phyloP scores from a whole-genome alignment of 805 yeast genomes.

The Saccharomycopsis olivae region DNA sequence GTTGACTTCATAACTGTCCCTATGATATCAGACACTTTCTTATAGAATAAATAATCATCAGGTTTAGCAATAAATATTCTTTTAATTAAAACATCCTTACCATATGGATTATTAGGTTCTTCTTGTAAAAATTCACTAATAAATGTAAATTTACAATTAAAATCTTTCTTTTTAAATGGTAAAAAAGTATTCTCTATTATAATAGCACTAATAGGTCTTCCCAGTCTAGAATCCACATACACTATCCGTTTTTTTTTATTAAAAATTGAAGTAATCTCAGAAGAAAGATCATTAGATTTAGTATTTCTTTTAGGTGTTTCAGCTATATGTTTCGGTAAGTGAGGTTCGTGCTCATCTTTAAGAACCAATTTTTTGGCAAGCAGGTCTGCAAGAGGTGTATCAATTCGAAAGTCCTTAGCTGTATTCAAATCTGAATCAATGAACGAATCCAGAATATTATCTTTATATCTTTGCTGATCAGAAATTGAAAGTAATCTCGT shows the following conservation, averaged over 20 bases:
- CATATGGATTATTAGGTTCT: background rate
- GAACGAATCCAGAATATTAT: no score
- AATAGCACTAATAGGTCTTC: background rate
- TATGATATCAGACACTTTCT: constrained; percentile 7
- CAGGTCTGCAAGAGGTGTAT: no score
- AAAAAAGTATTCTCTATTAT: background rate
- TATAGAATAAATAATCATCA: constrained; percentile 11
- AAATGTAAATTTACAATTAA: constrained; percentile 15
- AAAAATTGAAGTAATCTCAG: constrained; percentile 1
- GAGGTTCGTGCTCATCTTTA: no score
- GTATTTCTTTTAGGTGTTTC: no score
- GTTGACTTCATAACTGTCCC: constrained; percentile 1
- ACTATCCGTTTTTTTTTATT: background rate
- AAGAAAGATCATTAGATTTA: no score
- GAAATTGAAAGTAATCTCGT: background rate
- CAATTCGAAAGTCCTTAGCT: no score
- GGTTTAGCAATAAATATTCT: constrained; percentile 8
- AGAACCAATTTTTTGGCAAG: no score
- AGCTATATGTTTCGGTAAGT: no score
- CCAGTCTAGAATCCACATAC: constrained; percentile 10
- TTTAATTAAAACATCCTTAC: background rate
- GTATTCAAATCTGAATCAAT: no score
- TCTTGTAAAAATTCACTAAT: background rate
- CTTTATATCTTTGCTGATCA: no score
- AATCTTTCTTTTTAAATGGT: constrained; percentile 15